Evolutionary conservation across 768 basidiomycete species (phyloP), one percentile per base, ranked within the genome.

Genomic region (Cystoderma amianthinum): DNA sequence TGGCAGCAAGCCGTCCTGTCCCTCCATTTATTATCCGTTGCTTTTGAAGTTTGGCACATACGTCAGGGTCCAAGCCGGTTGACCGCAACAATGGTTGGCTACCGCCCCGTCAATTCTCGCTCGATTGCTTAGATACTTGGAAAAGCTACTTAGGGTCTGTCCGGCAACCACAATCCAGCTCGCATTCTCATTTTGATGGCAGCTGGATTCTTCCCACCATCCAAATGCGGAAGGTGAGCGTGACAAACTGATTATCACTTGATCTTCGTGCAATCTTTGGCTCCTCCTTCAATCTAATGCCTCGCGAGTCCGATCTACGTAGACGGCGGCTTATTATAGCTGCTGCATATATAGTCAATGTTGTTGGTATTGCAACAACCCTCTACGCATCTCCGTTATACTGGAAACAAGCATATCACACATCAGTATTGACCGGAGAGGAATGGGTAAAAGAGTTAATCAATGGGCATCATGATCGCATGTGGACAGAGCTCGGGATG

Each of bases 361-460:
- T 28, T 28, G n/a, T 28, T 28, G 25, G 25, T n/a, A 28, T 28
- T 28, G 25, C 25, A 7, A 28, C 25, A 28, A 28, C 25, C 7
- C n/a, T 28, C 7, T 28, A 28, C n/a, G 25, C 25, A 16, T 17
- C 42, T 32, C 38, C 41, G 20, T 16, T n/a, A 17, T 41, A 41
- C 24, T 41, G 39, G 3, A 28, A 20, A n/a, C 37, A 44, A 32
- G 23, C 36, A 11, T 44, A 55, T 35, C 46, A 54, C 19, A 56
- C 49, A 19, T 56, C 49, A n/a, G 28, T 33, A 4, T 44, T 57
- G 15, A 44, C 41, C n/a, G 53, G 55, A 30, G 20, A 39, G 28
- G 41, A 15, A 20, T 56, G 49, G 55, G 42, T 56, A 5, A n/a
- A 37, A 2, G 45, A 57, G 24, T 44, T 56, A 1, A 32, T 54